Evolutionary conservation across 306 rosid genomes (phyloP).

Genomic region (Macrotyloma uniflorum): DNA sequence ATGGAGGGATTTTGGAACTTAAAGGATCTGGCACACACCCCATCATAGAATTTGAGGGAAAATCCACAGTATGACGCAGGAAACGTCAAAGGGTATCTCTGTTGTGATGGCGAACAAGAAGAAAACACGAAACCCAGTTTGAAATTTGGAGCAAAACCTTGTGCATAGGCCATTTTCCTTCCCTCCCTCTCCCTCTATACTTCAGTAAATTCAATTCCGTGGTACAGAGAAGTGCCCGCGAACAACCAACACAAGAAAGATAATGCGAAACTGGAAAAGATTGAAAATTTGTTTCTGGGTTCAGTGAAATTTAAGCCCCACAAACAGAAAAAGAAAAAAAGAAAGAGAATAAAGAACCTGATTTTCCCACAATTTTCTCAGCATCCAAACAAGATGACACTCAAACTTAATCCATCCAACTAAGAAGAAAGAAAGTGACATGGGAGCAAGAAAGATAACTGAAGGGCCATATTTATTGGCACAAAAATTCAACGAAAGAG

Average conservation of each 20-base stretch:
- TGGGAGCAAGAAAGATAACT: neutral
- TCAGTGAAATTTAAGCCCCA: conserved; percentile 28
- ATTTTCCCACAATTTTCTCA: conserved; percentile 34
- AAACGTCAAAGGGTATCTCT: conserved; percentile 37
- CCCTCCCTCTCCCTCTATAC: conserved; percentile 8
- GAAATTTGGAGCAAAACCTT: conserved; percentile 54
- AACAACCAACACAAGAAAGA: neutral
- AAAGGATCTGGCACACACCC: conserved; percentile 39
- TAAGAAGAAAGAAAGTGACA: conserved; percentile 19
- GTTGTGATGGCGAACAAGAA: conserved; percentile 44
- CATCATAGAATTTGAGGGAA: conserved; percentile 42
- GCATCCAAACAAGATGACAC: conserved; percentile 41
- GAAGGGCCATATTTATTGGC: neutral
- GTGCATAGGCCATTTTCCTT: conserved; percentile 64
- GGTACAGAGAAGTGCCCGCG: conserved; percentile 30
- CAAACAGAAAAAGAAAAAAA: neutral
- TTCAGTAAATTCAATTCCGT: conserved; percentile 31
- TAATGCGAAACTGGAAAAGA: conserved; percentile 3
- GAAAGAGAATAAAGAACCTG: neutral
- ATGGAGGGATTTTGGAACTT: conserved; percentile 43
- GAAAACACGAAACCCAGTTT: conserved; percentile 49
- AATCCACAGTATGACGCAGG: conserved; percentile 29
- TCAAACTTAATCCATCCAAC: conserved; percentile 30
- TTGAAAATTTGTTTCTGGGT: conserved; percentile 39
- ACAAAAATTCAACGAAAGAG: conserved; percentile 8